These are phyloP conservation scores for Vicia sativa DNA, from an alignment of 306 rosid species.

Conservation along the genomic window DNA sequence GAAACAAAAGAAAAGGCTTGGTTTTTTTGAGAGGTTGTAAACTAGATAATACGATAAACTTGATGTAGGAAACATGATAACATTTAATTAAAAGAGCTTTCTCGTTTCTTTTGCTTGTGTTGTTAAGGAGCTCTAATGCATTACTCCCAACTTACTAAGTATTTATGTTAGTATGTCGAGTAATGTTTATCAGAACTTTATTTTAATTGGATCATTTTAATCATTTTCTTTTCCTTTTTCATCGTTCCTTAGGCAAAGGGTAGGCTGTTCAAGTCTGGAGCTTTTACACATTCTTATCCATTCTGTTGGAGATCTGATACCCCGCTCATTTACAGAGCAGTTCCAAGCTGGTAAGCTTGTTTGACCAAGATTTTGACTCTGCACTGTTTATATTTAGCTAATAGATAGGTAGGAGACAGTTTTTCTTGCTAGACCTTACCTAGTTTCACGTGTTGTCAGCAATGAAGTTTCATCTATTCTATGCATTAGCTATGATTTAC, in stretches of 20 bases:
- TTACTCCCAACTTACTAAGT: neutral
- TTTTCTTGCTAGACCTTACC: conserved; percentile 17
- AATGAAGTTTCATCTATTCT: conserved; percentile 8
- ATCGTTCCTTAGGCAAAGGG: conserved; percentile 73
- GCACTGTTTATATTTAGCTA: conserved; percentile 22
- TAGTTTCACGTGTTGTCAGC: conserved; percentile 13
- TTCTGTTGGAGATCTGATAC: conserved; percentile 91
- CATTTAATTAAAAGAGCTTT: neutral
- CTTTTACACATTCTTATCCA: conserved; percentile 86
- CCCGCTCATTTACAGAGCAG: conserved; percentile 94
- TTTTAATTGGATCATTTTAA: conserved; percentile 11
- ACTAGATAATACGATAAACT: neutral
- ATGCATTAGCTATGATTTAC: conserved; percentile 11
- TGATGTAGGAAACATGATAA: conserved; percentile 11
- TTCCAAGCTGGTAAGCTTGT: conserved; percentile 88
- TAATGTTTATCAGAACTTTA: conserved; percentile 10
- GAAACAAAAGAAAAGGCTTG: conserved; percentile 23
- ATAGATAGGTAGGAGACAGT: conserved; percentile 11
- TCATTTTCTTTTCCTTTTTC: conserved; percentile 28
- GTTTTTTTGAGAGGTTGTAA: conserved; percentile 7
- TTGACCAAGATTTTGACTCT: conserved; percentile 16
- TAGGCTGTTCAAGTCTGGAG: conserved; percentile 79
- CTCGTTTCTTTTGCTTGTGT: conserved; percentile 1
- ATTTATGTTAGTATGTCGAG: neutral
- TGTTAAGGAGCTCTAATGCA: neutral